Conservation (phyloP, 75 land plant genomes). For the Picea sitchensis region DNA sequence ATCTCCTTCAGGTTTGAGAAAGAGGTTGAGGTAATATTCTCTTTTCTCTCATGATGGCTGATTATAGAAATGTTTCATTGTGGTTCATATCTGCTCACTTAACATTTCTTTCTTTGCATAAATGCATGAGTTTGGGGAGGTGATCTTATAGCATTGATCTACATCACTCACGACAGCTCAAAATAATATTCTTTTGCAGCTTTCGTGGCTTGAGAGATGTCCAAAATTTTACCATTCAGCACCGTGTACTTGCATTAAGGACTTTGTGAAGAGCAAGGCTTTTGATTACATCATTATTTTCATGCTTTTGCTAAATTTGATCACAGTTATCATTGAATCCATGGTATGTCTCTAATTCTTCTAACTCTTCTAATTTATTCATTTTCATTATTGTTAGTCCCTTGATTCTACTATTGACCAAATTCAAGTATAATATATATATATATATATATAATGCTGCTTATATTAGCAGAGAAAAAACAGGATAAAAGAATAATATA, state of each 20-base stretch:
- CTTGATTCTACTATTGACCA: too few species aligned
- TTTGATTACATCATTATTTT: constrained; percentile 64
- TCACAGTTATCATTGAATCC: constrained; percentile 77
- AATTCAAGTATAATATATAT: too few species aligned
- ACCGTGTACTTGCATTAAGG: constrained; percentile 44
- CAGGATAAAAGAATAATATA: too few species aligned
- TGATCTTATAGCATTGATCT: background rate
- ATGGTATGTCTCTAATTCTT: too few species aligned
- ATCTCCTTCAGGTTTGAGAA: constrained; percentile 79
- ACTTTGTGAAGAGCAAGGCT: constrained; percentile 59
- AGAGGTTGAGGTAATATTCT: constrained; percentile 46
- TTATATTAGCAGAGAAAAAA: too few species aligned
- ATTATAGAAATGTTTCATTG: background rate
- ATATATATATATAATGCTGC: too few species aligned
- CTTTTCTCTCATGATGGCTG: background rate
- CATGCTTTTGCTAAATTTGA: constrained; percentile 62
- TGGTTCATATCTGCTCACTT: background rate
- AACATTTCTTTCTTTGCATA: background rate
- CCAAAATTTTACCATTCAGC: constrained; percentile 66
- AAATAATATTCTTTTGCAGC: constrained; percentile 42
- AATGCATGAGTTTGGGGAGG: background rate
- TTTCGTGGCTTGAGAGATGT: constrained; percentile 52
- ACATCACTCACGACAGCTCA: background rate
- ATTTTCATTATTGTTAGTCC: too few species aligned
- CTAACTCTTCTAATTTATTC: too few species aligned